Evolutionary conservation across 2,329 filamentous ascomycete genomes (phyloP).

Genomic region (Beauveria pseudobassiana): DNA sequence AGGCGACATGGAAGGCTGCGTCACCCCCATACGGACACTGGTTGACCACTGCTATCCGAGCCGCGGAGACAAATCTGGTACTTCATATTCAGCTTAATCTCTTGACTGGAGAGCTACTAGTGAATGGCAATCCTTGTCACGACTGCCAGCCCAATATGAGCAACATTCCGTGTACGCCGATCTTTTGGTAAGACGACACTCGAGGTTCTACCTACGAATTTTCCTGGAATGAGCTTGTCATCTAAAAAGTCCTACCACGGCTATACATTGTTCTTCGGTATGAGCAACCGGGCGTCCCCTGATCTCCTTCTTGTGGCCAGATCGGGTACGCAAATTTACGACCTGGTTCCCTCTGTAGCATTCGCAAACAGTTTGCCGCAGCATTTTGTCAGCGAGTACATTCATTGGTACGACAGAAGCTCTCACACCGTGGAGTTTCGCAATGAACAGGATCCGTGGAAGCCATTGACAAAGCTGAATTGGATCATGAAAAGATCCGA

Average conservation of each 20-base stretch:
- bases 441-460: neutral
- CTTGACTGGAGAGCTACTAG: neutral
- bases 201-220: neutral
- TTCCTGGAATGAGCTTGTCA: constrained; percentile 2
- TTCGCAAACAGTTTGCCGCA: neutral
- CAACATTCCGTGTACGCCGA: neutral
- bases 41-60: neutral
- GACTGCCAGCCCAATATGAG: neutral
- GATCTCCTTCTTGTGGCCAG: neutral
- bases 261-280: neutral
- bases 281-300: neutral
- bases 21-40: neutral
- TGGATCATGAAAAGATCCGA: neutral
- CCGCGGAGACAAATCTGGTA: neutral
- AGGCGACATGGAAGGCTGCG: neutral
- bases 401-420: constrained; percentile 3
- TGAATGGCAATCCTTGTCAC: neutral
- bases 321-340: neutral
- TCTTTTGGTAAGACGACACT: neutral
- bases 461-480: neutral
- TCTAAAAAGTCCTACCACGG: neutral
- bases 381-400: neutral
- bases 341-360: neutral
- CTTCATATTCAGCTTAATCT: constrained; percentile 13
- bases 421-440: neutral